Base-by-base conservation (phyloP, 352 stramenopile genomes). In the Proteromonas lacertae region DNA sequence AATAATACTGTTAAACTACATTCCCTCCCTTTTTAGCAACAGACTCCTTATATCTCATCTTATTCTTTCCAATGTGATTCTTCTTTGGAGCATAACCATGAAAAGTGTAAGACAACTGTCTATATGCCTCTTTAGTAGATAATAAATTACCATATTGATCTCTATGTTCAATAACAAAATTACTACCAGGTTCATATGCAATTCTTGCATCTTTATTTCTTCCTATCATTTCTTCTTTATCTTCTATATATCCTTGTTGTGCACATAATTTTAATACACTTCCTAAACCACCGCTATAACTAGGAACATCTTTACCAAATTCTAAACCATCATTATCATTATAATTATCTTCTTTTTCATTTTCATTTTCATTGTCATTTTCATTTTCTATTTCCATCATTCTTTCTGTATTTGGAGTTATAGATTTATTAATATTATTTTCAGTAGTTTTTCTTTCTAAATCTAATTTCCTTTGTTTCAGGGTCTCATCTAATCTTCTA, bases 21-120 rank as follows among this genome's bases (percentile, higher is more conserved):
- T n/a, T n/a, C n/a, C n/a, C n/a, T n/a, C n/a, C n/a, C n/a, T n/a
- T n/a, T 28, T 17, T 16, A 36, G 4, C 16, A 36, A 13, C 4
- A 24, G 16, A 4, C 29, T 24, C 10, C 8, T 16, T 16, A 24
- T 16, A 21, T 24, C 4, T 3, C 35, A 69, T 72, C 23, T 79
- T 41, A 1, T 70, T 60, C 48, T 92, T 92, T 46, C 93, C 81
- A 45, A 90, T 68, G 46, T 93, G 93, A 51, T 90, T 93, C 55
- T 92, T 91, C 4, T 69, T 72, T 3, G 74, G 82, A 4, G 74
- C 76, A 45, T 93, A 75, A 18, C 83, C 83, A 51, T 96, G 83
- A 56, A 96, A 96, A 25, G 89, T 82, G 60, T 94, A 93, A 52
- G 71, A 92, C 21, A 95, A 55, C 47, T 92, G 59, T 21, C 83